Conservation (phyloP, 345 rosid genomes). For the Eucalyptus erythrocorys region DNA sequence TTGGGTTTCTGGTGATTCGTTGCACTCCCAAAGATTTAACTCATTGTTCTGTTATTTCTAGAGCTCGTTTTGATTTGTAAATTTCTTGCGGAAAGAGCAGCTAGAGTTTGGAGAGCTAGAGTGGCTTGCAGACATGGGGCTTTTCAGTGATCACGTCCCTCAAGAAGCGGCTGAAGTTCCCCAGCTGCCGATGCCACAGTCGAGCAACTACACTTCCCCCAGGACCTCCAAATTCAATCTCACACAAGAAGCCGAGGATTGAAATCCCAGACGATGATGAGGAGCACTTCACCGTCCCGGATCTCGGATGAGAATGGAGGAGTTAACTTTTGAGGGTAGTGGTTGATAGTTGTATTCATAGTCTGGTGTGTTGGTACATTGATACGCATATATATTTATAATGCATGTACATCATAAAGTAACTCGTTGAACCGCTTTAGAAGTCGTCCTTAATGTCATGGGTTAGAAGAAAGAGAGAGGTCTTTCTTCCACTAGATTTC, state of each 20-base stretch:
- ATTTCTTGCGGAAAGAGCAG: constrained; percentile 50
- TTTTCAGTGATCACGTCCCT: constrained; percentile 50
- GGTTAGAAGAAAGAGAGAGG: neutral
- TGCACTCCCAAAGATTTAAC: neutral
- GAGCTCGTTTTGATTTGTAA: neutral
- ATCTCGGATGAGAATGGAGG: constrained; percentile 42
- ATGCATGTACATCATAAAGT: neutral
- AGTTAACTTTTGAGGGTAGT: neutral
- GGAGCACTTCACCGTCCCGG: constrained; percentile 83
- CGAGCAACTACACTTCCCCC: too few relatives aligned
- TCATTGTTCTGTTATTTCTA: neutral
- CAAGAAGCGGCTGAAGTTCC: constrained; percentile 85
- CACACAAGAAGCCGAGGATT: constrained; percentile 71
- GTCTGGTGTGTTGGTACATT: neutral
- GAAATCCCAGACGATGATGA: constrained; percentile 58
- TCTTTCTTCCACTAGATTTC: neutral
- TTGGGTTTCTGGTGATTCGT: neutral
- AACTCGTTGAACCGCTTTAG: too few relatives aligned
- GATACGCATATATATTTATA: neutral
- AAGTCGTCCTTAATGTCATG: neutral
- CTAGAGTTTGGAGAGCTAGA: constrained; percentile 72
- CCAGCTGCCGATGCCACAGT: constrained; percentile 42
- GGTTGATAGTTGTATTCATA: neutral
- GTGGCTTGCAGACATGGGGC: constrained; percentile 76
- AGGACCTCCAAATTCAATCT: too few relatives aligned